A percentile compares a stretch with the other conserved stretches of the same genome.
Conservation (phyloP, 163 green algal species). For the Scenedesmus sp. region DNA sequence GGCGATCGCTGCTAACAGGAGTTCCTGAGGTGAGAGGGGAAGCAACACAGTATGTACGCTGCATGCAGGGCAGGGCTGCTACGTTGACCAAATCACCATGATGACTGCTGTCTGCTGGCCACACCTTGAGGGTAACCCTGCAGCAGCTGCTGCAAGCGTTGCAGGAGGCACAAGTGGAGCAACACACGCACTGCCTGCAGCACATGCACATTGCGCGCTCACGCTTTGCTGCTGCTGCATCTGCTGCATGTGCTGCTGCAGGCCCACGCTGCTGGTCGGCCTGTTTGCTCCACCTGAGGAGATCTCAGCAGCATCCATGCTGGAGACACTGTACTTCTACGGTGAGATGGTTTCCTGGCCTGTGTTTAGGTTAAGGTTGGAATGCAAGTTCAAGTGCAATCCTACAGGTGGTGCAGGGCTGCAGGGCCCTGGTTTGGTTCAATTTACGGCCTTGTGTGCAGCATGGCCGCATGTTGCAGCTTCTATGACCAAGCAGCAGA, state of each 20-base stretch:
- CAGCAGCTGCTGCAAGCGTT: neutral
- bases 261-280: constrained; percentile 90
- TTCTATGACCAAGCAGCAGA: too few relatives aligned
- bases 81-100: too few relatives aligned
- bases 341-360: constrained; percentile 24
- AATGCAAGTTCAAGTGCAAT: too few relatives aligned
- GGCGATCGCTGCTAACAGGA: constrained; percentile 84
- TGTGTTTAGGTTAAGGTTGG: too few relatives aligned
- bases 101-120: too few relatives aligned
- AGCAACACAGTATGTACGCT: too few relatives aligned
- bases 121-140: neutral
- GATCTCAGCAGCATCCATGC: constrained; percentile 81
- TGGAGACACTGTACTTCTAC: constrained; percentile 96
- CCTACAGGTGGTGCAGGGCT: too few relatives aligned
- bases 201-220: neutral
- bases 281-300: constrained; percentile 93
- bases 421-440: too few relatives aligned
- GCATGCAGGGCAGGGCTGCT: too few relatives aligned
- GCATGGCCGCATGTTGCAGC: too few relatives aligned
- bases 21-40: constrained; percentile 76
- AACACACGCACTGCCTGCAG: neutral
- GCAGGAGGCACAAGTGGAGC: neutral
- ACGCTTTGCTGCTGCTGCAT: neutral
- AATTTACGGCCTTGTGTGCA: too few relatives aligned
- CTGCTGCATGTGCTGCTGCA: constrained; percentile 62